Base-by-base conservation (phyloP, 345 rosid genomes). In the Euphorbia peplus region DNA sequence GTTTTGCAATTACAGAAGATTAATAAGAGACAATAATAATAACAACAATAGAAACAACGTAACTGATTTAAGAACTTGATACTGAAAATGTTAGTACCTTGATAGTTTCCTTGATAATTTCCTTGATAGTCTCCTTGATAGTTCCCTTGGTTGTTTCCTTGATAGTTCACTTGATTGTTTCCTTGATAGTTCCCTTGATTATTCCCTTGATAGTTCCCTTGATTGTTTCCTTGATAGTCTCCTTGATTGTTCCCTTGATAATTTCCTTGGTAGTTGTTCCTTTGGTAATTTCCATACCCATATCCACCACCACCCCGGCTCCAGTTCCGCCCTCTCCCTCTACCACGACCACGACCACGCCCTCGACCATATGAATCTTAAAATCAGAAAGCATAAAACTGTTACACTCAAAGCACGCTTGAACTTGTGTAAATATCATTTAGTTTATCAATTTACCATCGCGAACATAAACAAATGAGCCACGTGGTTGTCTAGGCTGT, bases 401-500 rank as follows among this genome's bases (percentile, higher is more conserved):
- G 18, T 42, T 64, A 6, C 50, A 10, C 46, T 24, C n/a, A 46
- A 22, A 46, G 16, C 4, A 59, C 24, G 1, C 28, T 32, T 24
- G 15, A 19, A 26, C 52, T 25, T 22, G 35, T 15, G 60, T 4
- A 32, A 39, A 72, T 46, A 66, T 21, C 54, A 67, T 59, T 44
- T 65, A 51, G 32, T 46, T 44, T n/a, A 28, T 60, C 62, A 69
- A 37, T 47, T 70, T 71, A 95, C 99, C 96, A 81, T 91, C 96
- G 71, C 84, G 78, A 73, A 64, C 74, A 60, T n/a, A n/a, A n/a
- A 83, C 84, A 75, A 87, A 85, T 4, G 83, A 79, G 21, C 55
- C 41, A 29, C 74, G 86, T 26, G 76, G 65, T 76, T 84, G 90
- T 73, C 81, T 83, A 25, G 74, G 84, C 60, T 81, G 73, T 21